Percentiles rank a stretch among this genome's conserved stretches.
Evolutionary conservation across 2,329 filamentous ascomycete genomes (phyloP).

Genomic region (Epichloe sp.): DNA sequence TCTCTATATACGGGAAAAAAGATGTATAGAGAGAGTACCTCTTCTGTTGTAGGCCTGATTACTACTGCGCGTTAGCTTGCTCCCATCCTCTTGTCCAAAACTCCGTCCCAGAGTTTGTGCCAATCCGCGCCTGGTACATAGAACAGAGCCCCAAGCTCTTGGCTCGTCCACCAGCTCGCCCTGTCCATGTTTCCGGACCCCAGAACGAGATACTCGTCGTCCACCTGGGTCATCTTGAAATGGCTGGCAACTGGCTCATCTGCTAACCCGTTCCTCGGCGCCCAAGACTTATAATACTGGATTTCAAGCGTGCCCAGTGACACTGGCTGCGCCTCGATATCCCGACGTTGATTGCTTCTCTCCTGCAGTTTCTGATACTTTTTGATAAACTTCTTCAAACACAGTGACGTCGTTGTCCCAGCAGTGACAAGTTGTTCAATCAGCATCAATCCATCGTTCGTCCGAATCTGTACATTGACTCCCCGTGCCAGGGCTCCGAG

Average conservation of each 20-base stretch:
- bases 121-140: constrained; percentile 27
- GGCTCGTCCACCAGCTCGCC: constrained; percentile 77
- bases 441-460: constrained; percentile 58
- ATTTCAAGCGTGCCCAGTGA: constrained; percentile 39
- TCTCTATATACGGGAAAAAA: no score
- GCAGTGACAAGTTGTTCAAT: constrained; percentile 72
- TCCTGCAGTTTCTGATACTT: constrained; percentile 30
- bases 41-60: no score
- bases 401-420: constrained; percentile 57
- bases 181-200: constrained; percentile 78
- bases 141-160: constrained; percentile 61
- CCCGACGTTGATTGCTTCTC: constrained; percentile 8
- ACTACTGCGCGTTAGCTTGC: no score
- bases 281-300: constrained; percentile 40
- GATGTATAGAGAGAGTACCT: no score
- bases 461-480: constrained; percentile 54
- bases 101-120: constrained; percentile 24
- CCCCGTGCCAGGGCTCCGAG: constrained; percentile 49
- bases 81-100: constrained; percentile 22
- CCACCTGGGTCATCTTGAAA: constrained; percentile 64
- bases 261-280: constrained; percentile 12
- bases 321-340: constrained; percentile 30
- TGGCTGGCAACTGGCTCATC: constrained; percentile 61
- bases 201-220: constrained; percentile 52
- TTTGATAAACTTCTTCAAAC: constrained; percentile 45